Evolutionary conservation across 495 filamentous ascomycete genomes (phyloP).

Genomic region (Tuber aestivum): DNA sequence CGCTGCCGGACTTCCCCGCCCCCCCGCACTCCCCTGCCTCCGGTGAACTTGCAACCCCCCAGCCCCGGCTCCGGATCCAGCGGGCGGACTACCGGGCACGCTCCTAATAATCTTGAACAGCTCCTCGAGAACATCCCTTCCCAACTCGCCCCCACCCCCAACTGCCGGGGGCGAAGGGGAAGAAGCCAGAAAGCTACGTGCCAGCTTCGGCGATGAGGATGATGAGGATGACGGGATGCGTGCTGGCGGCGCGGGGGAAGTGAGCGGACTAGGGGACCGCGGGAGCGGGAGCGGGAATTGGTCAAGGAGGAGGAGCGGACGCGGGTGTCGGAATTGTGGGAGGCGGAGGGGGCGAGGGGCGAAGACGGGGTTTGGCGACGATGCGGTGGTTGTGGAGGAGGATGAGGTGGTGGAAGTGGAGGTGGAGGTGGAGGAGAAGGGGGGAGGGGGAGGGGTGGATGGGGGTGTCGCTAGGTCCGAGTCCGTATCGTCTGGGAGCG

Average conservation of each 20-base stretch:
- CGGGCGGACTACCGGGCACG: constrained; percentile 2
- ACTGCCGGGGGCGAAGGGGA: neutral
- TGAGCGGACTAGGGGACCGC: constrained; percentile 25
- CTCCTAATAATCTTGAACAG: constrained; percentile 40
- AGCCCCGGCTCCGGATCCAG: neutral
- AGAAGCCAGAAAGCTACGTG: neutral
- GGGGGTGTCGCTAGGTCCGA: constrained; percentile 13
- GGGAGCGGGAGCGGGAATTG: constrained; percentile 26
- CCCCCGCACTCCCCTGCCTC: constrained; percentile 18
- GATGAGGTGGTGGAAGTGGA: constrained; percentile 9
- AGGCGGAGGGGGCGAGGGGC: constrained; percentile 35
- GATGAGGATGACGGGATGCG: neutral
- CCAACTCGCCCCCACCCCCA: neutral
- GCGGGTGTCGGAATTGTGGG: constrained; percentile 29
- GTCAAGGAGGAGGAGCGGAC: constrained; percentile 31
- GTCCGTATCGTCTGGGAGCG: constrained; percentile 15
- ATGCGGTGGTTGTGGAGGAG: constrained; percentile 8
- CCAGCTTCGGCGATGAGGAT: neutral
- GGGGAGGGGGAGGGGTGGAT: constrained; percentile 24
- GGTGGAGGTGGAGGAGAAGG: constrained; percentile 19
- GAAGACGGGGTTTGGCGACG: constrained; percentile 26
- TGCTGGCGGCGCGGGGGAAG: neutral
- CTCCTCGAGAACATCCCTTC: constrained; percentile 37
- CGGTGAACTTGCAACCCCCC: constrained; percentile 1
- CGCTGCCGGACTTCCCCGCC: neutral